Base-by-base conservation (phyloP, 257 asterid genomes). In the Euphrasia confusa region DNA sequence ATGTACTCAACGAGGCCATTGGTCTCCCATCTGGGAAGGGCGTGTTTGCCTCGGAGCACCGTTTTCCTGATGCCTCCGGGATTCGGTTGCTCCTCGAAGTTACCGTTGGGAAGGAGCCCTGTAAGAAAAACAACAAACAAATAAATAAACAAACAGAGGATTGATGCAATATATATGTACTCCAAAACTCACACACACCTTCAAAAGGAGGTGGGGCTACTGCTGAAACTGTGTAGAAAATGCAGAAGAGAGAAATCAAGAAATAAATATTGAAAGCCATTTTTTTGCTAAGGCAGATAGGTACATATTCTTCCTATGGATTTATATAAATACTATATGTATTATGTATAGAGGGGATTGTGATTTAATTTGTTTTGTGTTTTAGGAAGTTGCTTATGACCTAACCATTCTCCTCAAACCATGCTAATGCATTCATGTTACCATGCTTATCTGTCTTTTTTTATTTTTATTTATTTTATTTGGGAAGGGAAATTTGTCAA, bases 21-120 rank as follows among this genome's bases (percentile, higher is more conserved):
- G 71, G 79, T 92, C 57, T 89, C 95, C 98, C 98, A 92, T 73
- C 75, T 76, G 64, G 97, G 98, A 3, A 91, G 83, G 4, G 95
- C 81, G 56, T 75, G 8, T 63, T 64, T 77, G 52, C 89, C 87
- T 14, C 18, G 66, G 58, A 89, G 85, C 40, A 80, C 90, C 26
- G 95, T 78, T 65, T 81, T 81, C 15, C 80, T 81, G 1, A 86
- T 8, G 72, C 68, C 75, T n/a, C 14, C 68, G 59, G 84, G 77
- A 12, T 83, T 81, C 24, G 97, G 97, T 30, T 10, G 39, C 59
- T 89, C 87, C 55, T 88, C 97, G 54, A 91, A 91, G 72, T 91
- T 86, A 0, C 98, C 98, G 63, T 91, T 89, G 44, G 93, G 77
- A 0, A 89, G 82, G 11, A 86, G 72, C 10, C 95, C 98, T 91